Percentiles rank a stretch among this genome's conserved stretches.
These are phyloP conservation scores for Euphorbia corollata DNA, from an alignment of 441 rosid species.

Conservation along the genomic window DNA sequence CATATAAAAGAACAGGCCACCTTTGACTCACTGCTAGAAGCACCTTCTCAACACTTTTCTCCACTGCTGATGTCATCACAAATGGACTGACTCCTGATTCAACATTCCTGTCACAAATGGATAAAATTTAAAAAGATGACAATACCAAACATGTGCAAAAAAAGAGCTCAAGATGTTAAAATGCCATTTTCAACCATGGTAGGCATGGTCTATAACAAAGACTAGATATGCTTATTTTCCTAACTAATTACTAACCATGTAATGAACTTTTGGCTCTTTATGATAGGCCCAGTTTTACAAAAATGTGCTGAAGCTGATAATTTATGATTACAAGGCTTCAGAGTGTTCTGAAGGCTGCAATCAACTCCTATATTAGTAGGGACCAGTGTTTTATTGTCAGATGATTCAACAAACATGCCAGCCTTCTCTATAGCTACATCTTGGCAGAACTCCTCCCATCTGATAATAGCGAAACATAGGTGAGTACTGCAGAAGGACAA, in stretches of 20 bases:
- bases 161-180: background rate
- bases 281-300: constrained; percentile 37
- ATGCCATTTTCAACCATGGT: background rate
- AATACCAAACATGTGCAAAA: background rate
- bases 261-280: constrained; percentile 36
- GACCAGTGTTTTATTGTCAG: constrained; percentile 24
- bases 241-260: constrained; percentile 35
- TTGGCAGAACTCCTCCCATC: constrained; percentile 84
- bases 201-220: background rate
- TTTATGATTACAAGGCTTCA: constrained; percentile 30
- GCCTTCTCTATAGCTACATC: constrained; percentile 78
- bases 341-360: constrained; percentile 30
- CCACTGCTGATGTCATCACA: constrained; percentile 52
- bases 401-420: constrained; percentile 46
- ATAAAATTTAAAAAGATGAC: constrained; percentile 2
- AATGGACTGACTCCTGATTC: constrained; percentile 42
- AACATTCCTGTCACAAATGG: constrained; percentile 42
- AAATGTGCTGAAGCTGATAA: constrained; percentile 28
- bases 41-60: constrained; percentile 74
- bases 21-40: constrained; percentile 75
- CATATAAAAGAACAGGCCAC: constrained; percentile 94
- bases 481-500: constrained; percentile 11
- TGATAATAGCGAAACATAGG: constrained; percentile 28
- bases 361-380: constrained; percentile 24
- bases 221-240: background rate